Conservation (phyloP, 2,329 filamentous ascomycete species). For the Bertia moriformis region DNA sequence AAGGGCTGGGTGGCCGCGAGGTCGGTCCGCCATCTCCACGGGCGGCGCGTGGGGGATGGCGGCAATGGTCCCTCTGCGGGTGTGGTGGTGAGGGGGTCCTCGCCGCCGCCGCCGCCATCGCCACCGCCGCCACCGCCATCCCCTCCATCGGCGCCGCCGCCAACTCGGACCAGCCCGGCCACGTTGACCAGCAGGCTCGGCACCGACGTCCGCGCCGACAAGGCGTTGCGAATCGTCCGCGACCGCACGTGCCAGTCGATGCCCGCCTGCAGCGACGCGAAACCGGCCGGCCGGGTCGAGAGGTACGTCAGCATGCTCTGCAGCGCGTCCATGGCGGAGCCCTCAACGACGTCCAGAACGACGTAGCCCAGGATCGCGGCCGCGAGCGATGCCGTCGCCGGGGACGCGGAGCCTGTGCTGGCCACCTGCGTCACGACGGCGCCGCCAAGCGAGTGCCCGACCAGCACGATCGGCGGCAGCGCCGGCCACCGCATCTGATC, state of each 20-base stretch:
- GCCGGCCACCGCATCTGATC: slow-evolving; percentile 56
- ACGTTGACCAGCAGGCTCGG: slow-evolving; percentile 56
- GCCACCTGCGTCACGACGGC: slow-evolving; percentile 80
- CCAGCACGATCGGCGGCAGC: slow-evolving; percentile 63
- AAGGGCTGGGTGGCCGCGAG: slow-evolving; percentile 72
- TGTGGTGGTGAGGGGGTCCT: slow-evolving; percentile 7
- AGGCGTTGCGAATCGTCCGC: slow-evolving; percentile 68
- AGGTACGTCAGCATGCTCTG: slow-evolving; percentile 90
- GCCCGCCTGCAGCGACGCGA: slow-evolving; percentile 61
- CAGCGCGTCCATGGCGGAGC: slow-evolving; percentile 85
- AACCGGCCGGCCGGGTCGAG: slow-evolving; percentile 63
- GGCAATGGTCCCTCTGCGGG: slow-evolving; percentile 9
- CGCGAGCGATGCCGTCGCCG: slow-evolving; percentile 36
- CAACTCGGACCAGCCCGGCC: slow-evolving; percentile 24
- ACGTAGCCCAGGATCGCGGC: slow-evolving; percentile 61
- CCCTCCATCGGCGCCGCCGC: slow-evolving; percentile 30
- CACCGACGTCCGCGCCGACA: slow-evolving; percentile 76
- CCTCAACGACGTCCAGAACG: slow-evolving; percentile 89
- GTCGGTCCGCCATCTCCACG: slow-evolving; percentile 78
- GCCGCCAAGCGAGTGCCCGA: slow-evolving; percentile 86
- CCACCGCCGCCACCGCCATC: slow-evolving; percentile 2
- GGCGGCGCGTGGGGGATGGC: slow-evolving; percentile 20
- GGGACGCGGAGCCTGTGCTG: slow-evolving; percentile 39
- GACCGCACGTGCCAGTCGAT: slow-evolving; percentile 91
- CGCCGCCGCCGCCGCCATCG: not conserved